Evolutionary conservation across 768 basidiomycete species (phyloP).

Genomic region (Lactarius pseudohatsudake): DNA sequence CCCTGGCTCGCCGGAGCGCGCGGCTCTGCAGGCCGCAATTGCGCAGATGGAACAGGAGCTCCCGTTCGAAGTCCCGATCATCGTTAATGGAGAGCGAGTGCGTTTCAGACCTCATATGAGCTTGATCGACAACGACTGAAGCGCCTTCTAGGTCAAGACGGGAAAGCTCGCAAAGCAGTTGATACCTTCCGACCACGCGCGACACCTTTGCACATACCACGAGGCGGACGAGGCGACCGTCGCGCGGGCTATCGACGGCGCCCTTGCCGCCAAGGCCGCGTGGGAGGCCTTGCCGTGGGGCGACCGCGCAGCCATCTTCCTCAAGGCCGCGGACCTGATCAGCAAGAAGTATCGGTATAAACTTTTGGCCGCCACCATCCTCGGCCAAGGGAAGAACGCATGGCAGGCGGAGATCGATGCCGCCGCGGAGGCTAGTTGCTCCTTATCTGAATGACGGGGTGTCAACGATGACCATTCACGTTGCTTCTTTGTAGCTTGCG

Average conservation of each 20-base stretch:
- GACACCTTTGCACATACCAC: conserved; percentile 81
- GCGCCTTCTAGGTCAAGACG: conserved; percentile 62
- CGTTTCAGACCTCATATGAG: conserved; percentile 32
- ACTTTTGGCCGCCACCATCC: conserved; percentile 93
- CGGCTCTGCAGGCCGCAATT: conserved; percentile 68
- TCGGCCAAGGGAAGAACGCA: conserved; percentile 98
- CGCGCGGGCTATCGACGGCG: conserved; percentile 77
- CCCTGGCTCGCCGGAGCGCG: conserved; percentile 75
- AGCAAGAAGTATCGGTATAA: conserved; percentile 95
- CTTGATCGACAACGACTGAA: background rate
- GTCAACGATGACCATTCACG: background rate
- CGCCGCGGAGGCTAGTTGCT: conserved; percentile 80
- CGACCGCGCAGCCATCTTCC: conserved; percentile 96
- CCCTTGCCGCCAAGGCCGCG: conserved; percentile 77
- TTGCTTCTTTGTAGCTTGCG: conserved; percentile 48
- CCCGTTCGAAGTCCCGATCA: conserved; percentile 91
- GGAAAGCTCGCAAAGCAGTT: conserved; percentile 76
- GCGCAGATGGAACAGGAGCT: conserved; percentile 76
- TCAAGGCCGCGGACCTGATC: conserved; percentile 95
- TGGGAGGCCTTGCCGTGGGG: conserved; percentile 98
- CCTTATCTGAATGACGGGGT: background rate
- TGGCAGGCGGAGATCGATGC: conserved; percentile 99
- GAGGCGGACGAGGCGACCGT: conserved; percentile 81
- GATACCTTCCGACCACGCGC: conserved; percentile 84
- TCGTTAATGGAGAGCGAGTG: conserved; percentile 87